Conservation (phyloP, 306 rosid species). For the Comarum palustre region DNA sequence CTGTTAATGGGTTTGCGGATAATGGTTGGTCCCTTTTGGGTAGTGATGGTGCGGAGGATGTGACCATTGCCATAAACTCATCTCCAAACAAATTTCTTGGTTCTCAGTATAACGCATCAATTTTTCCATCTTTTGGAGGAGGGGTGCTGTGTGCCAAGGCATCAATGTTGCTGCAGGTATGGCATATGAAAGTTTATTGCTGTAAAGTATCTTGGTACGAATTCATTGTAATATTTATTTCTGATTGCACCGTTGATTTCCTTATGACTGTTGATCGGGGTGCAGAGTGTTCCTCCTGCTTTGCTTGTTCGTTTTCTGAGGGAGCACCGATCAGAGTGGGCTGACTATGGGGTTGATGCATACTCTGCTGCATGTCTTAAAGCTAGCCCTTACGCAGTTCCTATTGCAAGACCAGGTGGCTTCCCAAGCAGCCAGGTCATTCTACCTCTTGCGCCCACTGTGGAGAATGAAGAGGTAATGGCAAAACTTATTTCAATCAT, state of each 20-base stretch:
- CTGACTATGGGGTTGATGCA: conserved; percentile 93
- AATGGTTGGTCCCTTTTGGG: conserved; percentile 90
- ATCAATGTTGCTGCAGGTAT: conserved; percentile 93
- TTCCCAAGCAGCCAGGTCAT: conserved; percentile 88
- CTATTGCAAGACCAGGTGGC: conserved; percentile 81
- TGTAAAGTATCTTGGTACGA: neutral
- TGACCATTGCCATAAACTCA: conserved; percentile 72
- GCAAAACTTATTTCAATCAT: neutral
- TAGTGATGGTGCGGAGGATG: conserved; percentile 87
- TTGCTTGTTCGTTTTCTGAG: conserved; percentile 90
- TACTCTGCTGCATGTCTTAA: conserved; percentile 86
- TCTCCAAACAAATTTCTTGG: conserved; percentile 65
- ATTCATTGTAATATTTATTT: neutral
- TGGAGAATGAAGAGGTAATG: conserved; percentile 88
- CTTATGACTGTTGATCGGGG: neutral
- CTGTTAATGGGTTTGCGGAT: conserved; percentile 89
- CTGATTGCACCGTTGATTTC: neutral
- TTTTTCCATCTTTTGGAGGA: conserved; percentile 74
- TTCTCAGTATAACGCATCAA: conserved; percentile 55
- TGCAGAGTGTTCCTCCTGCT: conserved; percentile 94
- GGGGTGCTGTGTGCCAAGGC: conserved; percentile 96
- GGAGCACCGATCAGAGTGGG: conserved; percentile 99
- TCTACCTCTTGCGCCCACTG: conserved; percentile 83
- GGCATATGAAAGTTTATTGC: neutral
- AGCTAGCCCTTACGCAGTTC: conserved; percentile 80